Evolutionary conservation across 192 early-diverging fungal genomes (phyloP).

Genomic region (Lobosporangium transversale): DNA sequence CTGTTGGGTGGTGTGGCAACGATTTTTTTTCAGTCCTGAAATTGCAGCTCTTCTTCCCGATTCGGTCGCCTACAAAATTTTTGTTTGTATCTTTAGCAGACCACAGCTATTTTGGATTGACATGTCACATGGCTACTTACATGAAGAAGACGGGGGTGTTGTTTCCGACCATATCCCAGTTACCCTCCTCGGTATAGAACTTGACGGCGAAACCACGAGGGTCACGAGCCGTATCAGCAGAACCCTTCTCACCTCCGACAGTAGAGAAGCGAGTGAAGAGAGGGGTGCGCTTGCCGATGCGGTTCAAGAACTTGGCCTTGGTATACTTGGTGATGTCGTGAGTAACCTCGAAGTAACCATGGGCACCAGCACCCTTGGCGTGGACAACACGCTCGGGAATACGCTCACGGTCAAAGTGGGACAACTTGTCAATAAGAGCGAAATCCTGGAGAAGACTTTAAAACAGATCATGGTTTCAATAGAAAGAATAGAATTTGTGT

Average conservation of each 20-base stretch:
- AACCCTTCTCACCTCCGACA: constrained; percentile 68
- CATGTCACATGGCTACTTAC: too few species aligned
- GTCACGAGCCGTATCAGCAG: constrained; percentile 73
- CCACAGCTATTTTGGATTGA: too few species aligned
- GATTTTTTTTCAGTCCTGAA: not conserved
- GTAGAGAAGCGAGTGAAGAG: constrained; percentile 75
- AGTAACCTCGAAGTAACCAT: constrained; percentile 78
- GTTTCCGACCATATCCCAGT: constrained; percentile 73
- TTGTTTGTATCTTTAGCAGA: too few species aligned
- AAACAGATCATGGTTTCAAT: not conserved
- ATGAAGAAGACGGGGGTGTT: constrained; percentile 75
- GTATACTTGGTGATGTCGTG: constrained; percentile 63
- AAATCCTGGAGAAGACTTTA: constrained; percentile 70
- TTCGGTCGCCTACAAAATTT: too few species aligned
- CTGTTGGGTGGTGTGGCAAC: constrained; percentile 6
- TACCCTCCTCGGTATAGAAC: constrained; percentile 83
- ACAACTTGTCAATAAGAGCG: constrained; percentile 74
- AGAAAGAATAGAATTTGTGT: too few species aligned
- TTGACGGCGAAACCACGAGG: constrained; percentile 79
- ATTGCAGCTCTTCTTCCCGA: not conserved
- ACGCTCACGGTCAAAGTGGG: constrained; percentile 88
- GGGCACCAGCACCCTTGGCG: constrained; percentile 85
- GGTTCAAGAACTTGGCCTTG: constrained; percentile 69
- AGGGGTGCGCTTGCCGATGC: constrained; percentile 73
- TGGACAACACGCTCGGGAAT: constrained; percentile 90